Base-by-base conservation (phyloP, 768 basidiomycete genomes). In the Lepiota subincarnata region DNA sequence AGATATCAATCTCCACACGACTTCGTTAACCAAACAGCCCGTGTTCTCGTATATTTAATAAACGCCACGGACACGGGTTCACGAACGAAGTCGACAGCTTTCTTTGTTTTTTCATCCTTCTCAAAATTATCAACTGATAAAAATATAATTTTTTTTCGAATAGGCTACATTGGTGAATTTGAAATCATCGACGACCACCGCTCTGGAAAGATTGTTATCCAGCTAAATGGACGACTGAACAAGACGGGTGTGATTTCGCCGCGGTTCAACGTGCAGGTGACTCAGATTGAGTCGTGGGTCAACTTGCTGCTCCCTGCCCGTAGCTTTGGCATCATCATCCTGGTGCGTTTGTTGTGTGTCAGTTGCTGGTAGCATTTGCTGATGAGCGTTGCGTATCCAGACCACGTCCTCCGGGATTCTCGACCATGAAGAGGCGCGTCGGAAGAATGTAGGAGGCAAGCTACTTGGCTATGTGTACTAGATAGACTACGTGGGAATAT, bases 181-280 rank as follows among this genome's bases (percentile, higher is more conserved):
- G 95, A 97, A 72, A 91, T 97, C 73, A 87, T 98, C 68, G 97
- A 99, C 66, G 97, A 99, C 77, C 97, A 98, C 73, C 94, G 96
- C 56, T 86, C 92, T 6, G 93, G 93, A 65, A 99, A 98, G 77
- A 92, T 99, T 60, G 95, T 99, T 65, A 83, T 98, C 64, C 95
- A 99, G 75, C 86, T 99, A 54, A 99, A 97, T 67, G 97, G 97
- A 42, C 90, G 93, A 57, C 83, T 99, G 64, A 99, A 99, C 83
- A 99, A 99, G 79, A 89, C 87, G n/a, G 97, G 96, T 63, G 96
- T 99, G 68, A 98, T 98, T 74, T 98, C 95, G n/a, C 95, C 96
- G 40, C 89, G 97, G 50, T 98, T 92, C 83, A 98, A 98, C 75
- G 84, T 98, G 63, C 90, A 94, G 69, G 87, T 90, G 57, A 85